phyloP scores from a whole-genome alignment of 176 grass and related monocot species.

The Hyparrhenia diplandra region DNA sequence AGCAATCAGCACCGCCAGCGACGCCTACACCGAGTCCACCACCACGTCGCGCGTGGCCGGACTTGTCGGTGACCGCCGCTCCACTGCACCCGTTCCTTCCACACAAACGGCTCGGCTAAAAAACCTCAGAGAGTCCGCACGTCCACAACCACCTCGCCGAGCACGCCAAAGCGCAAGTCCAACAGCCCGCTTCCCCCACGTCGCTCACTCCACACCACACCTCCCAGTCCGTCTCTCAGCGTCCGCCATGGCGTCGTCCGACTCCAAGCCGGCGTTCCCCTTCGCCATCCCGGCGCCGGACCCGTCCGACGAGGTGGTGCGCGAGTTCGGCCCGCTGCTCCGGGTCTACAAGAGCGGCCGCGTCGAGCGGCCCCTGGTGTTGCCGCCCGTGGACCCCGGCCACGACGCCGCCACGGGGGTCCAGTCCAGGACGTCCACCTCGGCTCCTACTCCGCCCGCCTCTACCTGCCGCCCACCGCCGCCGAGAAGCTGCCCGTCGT shows the following conservation, averaged over 20 bases:
- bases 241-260: slow-evolving; percentile 7
- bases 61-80: neutral
- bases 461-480: slow-evolving; percentile 30
- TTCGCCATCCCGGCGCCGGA: neutral
- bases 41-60: neutral
- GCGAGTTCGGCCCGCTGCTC: slow-evolving; percentile 34
- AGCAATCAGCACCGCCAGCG: neutral
- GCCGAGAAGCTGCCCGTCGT: slow-evolving; percentile 16
- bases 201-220: neutral
- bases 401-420: slow-evolving; percentile 34
- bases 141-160: neutral
- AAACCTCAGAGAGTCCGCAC: too few relatives aligned
- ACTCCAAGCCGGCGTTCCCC: neutral
- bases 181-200: neutral
- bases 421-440: slow-evolving; percentile 41
- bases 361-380: slow-evolving; percentile 25
- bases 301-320: slow-evolving; percentile 24
- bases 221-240: neutral
- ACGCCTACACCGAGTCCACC: neutral
- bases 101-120: too few relatives aligned
- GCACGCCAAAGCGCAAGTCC: neutral
- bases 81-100: neutral
- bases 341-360: slow-evolving; percentile 50
- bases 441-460: slow-evolving; percentile 28
- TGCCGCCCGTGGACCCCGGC: slow-evolving; percentile 11